Base-by-base conservation (phyloP, 2,329 filamentous ascomycete species). In the Cladosporium cucumerinum region DNA sequence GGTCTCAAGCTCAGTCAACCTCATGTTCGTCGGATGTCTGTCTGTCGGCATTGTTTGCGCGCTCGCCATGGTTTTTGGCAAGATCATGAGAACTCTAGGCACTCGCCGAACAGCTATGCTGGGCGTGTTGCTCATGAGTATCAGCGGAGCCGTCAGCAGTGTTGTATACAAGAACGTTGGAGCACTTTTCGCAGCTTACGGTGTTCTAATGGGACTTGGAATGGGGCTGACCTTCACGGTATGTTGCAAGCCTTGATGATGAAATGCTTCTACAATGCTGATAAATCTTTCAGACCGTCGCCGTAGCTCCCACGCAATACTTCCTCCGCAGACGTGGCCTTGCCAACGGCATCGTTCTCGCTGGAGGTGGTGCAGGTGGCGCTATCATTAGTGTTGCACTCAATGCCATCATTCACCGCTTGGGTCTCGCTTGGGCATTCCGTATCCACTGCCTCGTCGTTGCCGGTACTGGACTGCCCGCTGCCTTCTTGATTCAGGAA, bases 11-110 rank as follows among this genome's bases (percentile, higher is more conserved):
- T 78, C 85, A 0, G 82, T 82, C 0, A 85, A 82, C 0, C 76
- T 89, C 25, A 82, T 85, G 1, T 89, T 87, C 67, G 82, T 88
- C 2, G 86, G 86, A 1, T 84, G 82, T 0, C 69, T 88, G 14
- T 78, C 80, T 10, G 76, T 82, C 1, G 80, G 83, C 0, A 78
- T 82, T 63, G 81, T 85, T 36, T 82, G 82, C 0, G 78, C 82
- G 0, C 77, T 85, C 60, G 86, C 83, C 0, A 78, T 87, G 5
- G 67, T 82, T 8, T 84, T 84, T 67, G 81, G 83, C 0, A 78
- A 81, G n/a, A 59, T 87, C 7, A 81, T 86, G 66, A 76, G 80
- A 3, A 69, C 72, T 18, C 69, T 87, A 10, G 86, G 86, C 0
- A 78, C 82, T 2, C 78, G 81, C 5, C 67, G 68, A 25, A 82